Conservation (phyloP, 2,329 filamentous ascomycete species). For the Fusarium newnesense region DNA sequence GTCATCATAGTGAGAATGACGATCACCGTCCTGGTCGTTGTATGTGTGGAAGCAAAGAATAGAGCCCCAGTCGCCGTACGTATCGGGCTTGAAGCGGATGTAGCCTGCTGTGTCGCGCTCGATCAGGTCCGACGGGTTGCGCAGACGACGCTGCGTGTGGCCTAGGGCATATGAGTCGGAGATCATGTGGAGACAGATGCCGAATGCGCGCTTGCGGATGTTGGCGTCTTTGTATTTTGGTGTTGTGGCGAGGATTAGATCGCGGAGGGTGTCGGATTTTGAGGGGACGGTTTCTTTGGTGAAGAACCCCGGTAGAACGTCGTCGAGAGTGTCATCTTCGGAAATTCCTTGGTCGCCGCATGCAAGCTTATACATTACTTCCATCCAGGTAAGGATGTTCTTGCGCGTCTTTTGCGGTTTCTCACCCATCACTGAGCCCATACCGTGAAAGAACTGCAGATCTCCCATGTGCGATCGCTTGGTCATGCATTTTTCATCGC, state of each 20-base stretch:
- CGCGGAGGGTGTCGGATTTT: conserved; percentile 1
- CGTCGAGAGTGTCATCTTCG: background rate
- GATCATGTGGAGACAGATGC: conserved; percentile 27
- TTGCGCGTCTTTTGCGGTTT: conserved; percentile 14
- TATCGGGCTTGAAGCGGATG: conserved; percentile 22
- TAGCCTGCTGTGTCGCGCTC: conserved; percentile 18
- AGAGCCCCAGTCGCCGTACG: conserved; percentile 15
- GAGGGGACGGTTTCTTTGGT: conserved; percentile 1
- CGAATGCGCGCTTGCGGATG: conserved; percentile 18
- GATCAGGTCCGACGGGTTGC: conserved; percentile 6
- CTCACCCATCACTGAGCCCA: conserved; percentile 18
- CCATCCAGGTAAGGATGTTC: conserved; percentile 18
- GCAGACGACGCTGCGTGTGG: conserved; percentile 16
- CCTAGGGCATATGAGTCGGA: conserved; percentile 32
- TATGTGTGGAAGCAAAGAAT: conserved; percentile 25
- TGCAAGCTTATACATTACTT: conserved; percentile 35
- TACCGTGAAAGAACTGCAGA: conserved; percentile 31
- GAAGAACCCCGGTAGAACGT: background rate
- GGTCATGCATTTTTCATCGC: conserved; percentile 24
- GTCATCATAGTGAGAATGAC: conserved; percentile 23
- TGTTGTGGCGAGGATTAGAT: conserved; percentile 25
- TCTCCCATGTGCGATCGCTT: conserved; percentile 29
- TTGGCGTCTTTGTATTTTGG: conserved; percentile 16
- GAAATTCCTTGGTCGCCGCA: conserved; percentile 8
- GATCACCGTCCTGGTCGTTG: conserved; percentile 14